Base-by-base conservation (phyloP, 805 yeast species). In the Candida manassasensis region DNA sequence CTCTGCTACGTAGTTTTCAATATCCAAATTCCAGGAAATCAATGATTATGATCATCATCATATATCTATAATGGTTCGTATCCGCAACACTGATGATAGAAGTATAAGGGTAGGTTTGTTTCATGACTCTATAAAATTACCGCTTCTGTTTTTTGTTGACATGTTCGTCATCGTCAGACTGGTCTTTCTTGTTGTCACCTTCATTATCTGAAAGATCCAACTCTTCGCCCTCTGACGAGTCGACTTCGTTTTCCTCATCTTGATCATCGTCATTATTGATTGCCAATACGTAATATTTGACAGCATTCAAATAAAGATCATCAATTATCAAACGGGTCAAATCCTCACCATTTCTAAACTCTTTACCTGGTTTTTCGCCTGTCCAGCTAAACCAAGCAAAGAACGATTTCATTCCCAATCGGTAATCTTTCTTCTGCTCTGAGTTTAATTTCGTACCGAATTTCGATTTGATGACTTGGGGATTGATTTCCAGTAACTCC, bases 341-440 rank as follows among this genome's bases (percentile, higher is more conserved):
- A 8, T 81, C 87, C 41, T 81, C 90, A 16, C 95, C 96, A 38
- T 73, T 71, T 41, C 88, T 73, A 52, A 79, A 85, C 53, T 79
- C 93, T 58, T 78, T 84, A 1, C 86, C 84, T 2, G 86, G 82
- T 43, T 79, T 81, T 22, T 61, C 55, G 0, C 95, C 95, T 1
- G 93, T 82, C 89, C 94, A 88, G 32, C 67, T 65, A 53, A 88
- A 89, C 81, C 89, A 89, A 4, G 87, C 81, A 57, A 90, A 89
- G 50, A 90, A 82, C 10, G 90, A 79, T 50, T 81, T 80, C 87
- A 81, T 81, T 4, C 89, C 89, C 13, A 67, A 51, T 39, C 89
- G 61, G 50, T 82, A 82, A 37, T 66, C 63, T 47, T 71, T 77
- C 55, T 81, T 81, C 28, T 77, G 79, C 14, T 70, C 75, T 14